Conservation (phyloP, 1,284 basidiomycete species). For the Sporisorium exsertum region DNA sequence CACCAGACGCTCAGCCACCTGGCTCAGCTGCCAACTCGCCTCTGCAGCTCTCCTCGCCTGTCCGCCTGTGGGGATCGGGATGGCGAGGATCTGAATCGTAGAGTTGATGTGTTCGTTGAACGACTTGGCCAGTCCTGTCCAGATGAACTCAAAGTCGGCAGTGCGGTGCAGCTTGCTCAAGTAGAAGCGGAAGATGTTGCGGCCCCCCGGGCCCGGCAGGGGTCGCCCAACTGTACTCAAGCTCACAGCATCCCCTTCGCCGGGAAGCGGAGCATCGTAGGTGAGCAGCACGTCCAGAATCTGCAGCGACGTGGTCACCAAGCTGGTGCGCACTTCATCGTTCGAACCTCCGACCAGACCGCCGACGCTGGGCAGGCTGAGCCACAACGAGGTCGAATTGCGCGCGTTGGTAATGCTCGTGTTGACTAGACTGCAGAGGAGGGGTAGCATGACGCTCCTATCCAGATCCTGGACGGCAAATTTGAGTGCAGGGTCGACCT, state of each 20-base stretch:
- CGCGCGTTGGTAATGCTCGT: conserved; percentile 53
- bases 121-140: conserved; percentile 33
- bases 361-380: conserved; percentile 31
- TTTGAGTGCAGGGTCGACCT: conserved; percentile 43
- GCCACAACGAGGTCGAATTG: conserved; percentile 39
- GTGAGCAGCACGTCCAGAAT: conserved; percentile 59
- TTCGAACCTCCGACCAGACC: conserved; percentile 36
- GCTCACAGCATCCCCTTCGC: conserved; percentile 33
- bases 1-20: conserved; percentile 58
- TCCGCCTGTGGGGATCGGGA: conserved; percentile 29
- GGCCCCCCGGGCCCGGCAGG: conserved; percentile 25
- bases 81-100: conserved; percentile 43
- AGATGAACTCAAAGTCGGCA: conserved; percentile 61
- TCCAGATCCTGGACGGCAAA: conserved; percentile 54
- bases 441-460: conserved; percentile 52
- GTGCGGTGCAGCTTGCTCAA: conserved; percentile 63
- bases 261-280: conserved; percentile 46
- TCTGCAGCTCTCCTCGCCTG: conserved; percentile 30
- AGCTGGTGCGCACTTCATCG: conserved; percentile 43
- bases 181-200: conserved; percentile 63
- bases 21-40: conserved; percentile 43
- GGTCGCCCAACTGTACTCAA: conserved; percentile 40
- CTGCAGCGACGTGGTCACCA: conserved; percentile 56
- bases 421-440: conserved; percentile 66
- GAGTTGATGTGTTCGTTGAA: conserved; percentile 48